Conservation (phyloP, 257 asterid genomes). For the Solanum lignicaule region DNA sequence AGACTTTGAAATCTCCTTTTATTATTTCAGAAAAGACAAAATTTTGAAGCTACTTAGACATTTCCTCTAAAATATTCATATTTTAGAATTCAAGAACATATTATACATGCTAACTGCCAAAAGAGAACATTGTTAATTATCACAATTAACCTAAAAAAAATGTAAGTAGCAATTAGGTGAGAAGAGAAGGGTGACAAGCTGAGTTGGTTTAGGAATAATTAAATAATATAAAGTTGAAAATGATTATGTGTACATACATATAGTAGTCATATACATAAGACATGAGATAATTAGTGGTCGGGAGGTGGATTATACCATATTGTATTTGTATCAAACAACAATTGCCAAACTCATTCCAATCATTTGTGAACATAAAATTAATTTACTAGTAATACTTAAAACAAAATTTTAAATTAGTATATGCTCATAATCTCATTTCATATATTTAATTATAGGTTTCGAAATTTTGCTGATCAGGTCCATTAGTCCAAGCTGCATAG, state of each 20-base stretch:
- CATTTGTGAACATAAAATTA: not conserved
- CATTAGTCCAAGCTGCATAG: not conserved
- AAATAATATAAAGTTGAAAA: not conserved
- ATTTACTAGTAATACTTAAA: not conserved
- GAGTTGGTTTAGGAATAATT: conserved; percentile 16
- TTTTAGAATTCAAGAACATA: not conserved
- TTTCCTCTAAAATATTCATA: not conserved
- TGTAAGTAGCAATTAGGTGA: conserved; percentile 3
- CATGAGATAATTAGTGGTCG: conserved; percentile 9
- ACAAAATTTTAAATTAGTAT: not conserved
- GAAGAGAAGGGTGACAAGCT: conserved; percentile 13
- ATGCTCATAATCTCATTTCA: not conserved
- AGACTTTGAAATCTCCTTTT: not conserved
- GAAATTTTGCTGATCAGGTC: not conserved
- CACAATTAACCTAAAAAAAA: not conserved
- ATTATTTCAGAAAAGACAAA: not conserved
- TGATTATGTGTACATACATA: not conserved
- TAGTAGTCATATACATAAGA: not conserved
- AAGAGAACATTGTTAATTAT: not conserved
- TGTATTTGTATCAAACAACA: not conserved
- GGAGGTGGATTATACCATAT: not conserved
- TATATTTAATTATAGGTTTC: not conserved
- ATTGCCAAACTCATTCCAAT: not conserved
- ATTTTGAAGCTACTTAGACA: not conserved
- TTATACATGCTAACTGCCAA: not conserved